Evolutionary conservation across 2,329 filamentous ascomycete species (phyloP).

Genomic region (Colletotrichum paranaense): DNA sequence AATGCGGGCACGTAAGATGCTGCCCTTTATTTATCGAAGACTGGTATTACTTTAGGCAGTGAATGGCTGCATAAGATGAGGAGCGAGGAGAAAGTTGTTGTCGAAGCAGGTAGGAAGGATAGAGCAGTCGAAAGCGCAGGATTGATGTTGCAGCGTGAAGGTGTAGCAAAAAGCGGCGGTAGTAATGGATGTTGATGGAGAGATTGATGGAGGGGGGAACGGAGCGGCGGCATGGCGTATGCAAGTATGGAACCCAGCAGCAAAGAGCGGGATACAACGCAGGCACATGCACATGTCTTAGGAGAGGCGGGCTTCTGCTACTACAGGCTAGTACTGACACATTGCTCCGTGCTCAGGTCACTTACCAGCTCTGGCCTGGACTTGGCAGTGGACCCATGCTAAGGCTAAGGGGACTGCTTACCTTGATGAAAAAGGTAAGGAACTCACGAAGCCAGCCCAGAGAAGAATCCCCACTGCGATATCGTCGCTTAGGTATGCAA

Average conservation of each 20-base stretch:
- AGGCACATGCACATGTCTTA: background rate
- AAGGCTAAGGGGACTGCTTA: too few relatives aligned
- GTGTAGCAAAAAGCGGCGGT: background rate
- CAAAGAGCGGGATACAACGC: background rate
- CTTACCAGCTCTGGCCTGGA: too few relatives aligned
- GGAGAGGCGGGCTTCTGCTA: background rate
- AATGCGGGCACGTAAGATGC: background rate
- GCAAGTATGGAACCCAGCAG: background rate
- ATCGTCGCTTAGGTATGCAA: too few relatives aligned
- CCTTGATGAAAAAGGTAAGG: too few relatives aligned
- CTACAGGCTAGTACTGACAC: background rate
- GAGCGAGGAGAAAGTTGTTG: background rate
- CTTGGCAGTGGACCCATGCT: too few relatives aligned
- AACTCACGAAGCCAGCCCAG: too few relatives aligned
- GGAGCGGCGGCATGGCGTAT: background rate
- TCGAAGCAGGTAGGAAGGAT: background rate
- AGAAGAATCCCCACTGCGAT: too few relatives aligned
- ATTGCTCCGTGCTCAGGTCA: background rate
- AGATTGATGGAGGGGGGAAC: background rate
- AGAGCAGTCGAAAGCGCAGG: background rate
- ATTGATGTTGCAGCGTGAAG: background rate
- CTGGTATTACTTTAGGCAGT: background rate
- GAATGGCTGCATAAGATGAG: background rate
- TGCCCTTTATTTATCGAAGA: background rate
- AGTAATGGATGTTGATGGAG: background rate